A percentile compares a stretch with the other conserved stretches of the same genome.
phyloP scores from a whole-genome alignment of 2,329 filamentous ascomycete genomes.

The Dactylonectria macrodidyma region DNA sequence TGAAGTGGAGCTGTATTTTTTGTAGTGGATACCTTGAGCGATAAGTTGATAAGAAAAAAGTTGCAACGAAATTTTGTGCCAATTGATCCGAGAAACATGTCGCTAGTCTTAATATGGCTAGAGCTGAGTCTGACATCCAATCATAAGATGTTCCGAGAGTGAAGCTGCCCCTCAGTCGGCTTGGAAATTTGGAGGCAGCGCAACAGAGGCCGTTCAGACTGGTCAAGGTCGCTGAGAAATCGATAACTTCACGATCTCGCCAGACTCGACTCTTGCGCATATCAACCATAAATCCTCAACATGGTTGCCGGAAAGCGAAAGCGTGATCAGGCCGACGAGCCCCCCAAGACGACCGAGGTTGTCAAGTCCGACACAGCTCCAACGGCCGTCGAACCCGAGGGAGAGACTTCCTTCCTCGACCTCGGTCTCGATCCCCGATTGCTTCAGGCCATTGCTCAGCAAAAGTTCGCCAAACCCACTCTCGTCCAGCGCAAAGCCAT shows the following conservation, averaged over 20 bases:
- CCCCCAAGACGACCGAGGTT: constrained; percentile 50
- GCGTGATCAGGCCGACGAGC: constrained; percentile 69
- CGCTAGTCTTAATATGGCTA: constrained; percentile 29
- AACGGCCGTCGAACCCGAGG: constrained; percentile 43
- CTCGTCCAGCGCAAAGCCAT: constrained; percentile 90
- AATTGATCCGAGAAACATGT: constrained; percentile 33
- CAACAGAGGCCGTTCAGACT: constrained; percentile 36
- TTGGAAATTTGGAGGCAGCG: constrained; percentile 48
- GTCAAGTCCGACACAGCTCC: constrained; percentile 48
- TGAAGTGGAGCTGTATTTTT: not conserved
- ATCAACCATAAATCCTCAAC: constrained; percentile 26
- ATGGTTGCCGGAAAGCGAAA: constrained; percentile 66
- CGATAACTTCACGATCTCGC: constrained; percentile 32
- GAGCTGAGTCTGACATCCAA: fast-evolving
- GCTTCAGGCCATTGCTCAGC: constrained; percentile 86
- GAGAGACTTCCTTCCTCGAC: constrained; percentile 76
- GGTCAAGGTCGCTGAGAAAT: constrained; percentile 40
- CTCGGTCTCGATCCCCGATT: constrained; percentile 88
- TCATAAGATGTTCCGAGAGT: constrained; percentile 32
- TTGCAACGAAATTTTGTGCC: constrained; percentile 34
- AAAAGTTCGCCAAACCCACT: constrained; percentile 90
- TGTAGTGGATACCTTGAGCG: constrained; percentile 27
- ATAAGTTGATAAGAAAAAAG: constrained; percentile 47
- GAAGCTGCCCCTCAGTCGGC: constrained; percentile 44
- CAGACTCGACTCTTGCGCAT: constrained; percentile 8